Conservation (phyloP, 2,329 filamentous ascomycete genomes). For the Rosellinia necatrix region DNA sequence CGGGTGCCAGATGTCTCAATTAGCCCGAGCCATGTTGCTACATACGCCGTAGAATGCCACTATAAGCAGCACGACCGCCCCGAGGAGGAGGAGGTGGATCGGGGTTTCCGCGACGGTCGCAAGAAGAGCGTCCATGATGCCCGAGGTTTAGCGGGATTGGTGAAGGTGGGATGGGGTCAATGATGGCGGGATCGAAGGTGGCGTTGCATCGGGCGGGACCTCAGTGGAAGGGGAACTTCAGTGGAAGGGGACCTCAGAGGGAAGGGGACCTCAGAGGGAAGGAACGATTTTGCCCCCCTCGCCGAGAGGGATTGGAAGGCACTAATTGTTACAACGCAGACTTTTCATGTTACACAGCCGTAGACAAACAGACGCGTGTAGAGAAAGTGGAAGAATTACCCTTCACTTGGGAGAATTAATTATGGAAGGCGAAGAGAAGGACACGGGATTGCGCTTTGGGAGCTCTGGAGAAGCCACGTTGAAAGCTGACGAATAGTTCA, state of each 20-base stretch:
- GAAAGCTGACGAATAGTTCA: conserved; percentile 23
- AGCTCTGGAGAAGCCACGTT: conserved; percentile 28
- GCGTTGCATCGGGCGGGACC: conserved; percentile 8
- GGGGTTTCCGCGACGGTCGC: conserved; percentile 43
- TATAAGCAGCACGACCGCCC: conserved; percentile 42
- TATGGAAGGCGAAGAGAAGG: too few species aligned
- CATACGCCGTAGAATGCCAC: conserved; percentile 47
- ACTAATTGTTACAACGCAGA: not conserved
- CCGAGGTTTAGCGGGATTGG: not conserved
- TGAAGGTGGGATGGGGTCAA: not conserved
- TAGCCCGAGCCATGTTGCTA: not conserved
- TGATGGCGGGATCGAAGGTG: not conserved
- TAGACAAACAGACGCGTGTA: not conserved
- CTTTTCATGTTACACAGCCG: not conserved
- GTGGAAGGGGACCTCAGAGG: conserved; percentile 7
- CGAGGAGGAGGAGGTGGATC: conserved; percentile 45
- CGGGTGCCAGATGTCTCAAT: not conserved
- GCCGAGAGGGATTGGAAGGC: conserved; percentile 11
- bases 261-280: not conserved
- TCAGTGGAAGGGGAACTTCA: not conserved
- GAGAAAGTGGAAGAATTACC: not conserved
- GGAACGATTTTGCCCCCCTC: conserved; percentile 19
- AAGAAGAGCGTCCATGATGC: conserved; percentile 32
- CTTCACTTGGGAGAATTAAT: too few species aligned
- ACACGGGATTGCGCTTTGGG: not conserved